Conservation (phyloP, 768 basidiomycete genomes). For the Cystoderma amianthinum region DNA sequence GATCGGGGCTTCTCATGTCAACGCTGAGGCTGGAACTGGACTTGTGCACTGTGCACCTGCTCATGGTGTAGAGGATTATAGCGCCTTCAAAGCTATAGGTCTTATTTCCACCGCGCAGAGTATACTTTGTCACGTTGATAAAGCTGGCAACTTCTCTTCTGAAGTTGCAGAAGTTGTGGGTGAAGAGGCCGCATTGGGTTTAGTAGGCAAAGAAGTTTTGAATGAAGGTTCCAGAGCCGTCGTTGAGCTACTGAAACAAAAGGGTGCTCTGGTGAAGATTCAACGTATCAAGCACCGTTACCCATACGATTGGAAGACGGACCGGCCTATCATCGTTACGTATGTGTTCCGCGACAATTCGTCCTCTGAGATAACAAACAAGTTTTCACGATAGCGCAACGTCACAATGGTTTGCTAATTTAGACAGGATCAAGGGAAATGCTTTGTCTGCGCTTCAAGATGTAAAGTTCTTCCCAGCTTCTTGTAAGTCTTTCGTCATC, state of each 20-base stretch:
- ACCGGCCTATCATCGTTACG: slow-evolving; percentile 88
- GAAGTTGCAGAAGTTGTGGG: slow-evolving; percentile 56
- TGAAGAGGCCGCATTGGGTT: slow-evolving; percentile 25
- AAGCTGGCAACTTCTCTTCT: slow-evolving; percentile 61
- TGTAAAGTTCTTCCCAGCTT: slow-evolving; percentile 71
- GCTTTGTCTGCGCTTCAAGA: slow-evolving; percentile 63
- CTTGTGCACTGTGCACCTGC: slow-evolving; percentile 95
- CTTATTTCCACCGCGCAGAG: slow-evolving; percentile 35
- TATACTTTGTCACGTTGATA: slow-evolving; percentile 79
- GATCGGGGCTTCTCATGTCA: slow-evolving; percentile 73
- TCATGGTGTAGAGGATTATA: slow-evolving; percentile 91
- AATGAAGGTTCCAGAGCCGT: slow-evolving; percentile 64
- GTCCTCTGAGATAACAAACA: not conserved
- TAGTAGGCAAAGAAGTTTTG: slow-evolving; percentile 71
- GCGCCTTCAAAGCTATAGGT: slow-evolving; percentile 54
- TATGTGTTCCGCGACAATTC: too few species aligned
- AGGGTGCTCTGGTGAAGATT: slow-evolving; percentile 55
- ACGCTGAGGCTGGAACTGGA: slow-evolving; percentile 84
- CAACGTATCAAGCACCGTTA: slow-evolving; percentile 80
- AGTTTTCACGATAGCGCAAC: slow-evolving; percentile 56
- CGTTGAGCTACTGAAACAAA: slow-evolving; percentile 51
- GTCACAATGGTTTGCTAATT: slow-evolving; percentile 95
- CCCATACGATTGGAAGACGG: slow-evolving; percentile 96
- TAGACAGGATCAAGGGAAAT: slow-evolving; percentile 74
- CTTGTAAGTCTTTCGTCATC: slow-evolving; percentile 38